Percentiles rank a stretch among this genome's conserved stretches.
phyloP scores from a whole-genome alignment of 352 stramenopile genomes.

The Phytophthora melonis region DNA sequence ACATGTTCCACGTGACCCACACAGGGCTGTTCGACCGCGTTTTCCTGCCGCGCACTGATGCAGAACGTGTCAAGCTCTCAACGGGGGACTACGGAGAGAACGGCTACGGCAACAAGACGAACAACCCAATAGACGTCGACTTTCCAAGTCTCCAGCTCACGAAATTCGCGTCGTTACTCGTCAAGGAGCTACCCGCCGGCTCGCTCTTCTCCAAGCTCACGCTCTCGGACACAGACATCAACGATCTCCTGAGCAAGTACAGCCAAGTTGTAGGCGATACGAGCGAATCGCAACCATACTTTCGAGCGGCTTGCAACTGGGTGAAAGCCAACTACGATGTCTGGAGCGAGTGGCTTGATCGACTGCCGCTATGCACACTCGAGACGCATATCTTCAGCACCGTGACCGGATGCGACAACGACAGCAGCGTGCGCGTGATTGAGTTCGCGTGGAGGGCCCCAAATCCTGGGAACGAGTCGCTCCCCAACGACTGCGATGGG shows the following conservation, averaged over 20 bases:
- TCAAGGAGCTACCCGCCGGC: constrained; percentile 34
- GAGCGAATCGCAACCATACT: constrained; percentile 38
- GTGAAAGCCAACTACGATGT: constrained; percentile 57
- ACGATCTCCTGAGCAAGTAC: constrained; percentile 46
- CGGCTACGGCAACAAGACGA: constrained; percentile 52
- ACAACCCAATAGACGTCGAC: constrained; percentile 57
- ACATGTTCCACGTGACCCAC: constrained; percentile 54
- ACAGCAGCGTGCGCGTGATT: constrained; percentile 26
- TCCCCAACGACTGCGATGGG: constrained; percentile 59
- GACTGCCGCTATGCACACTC: constrained; percentile 45
- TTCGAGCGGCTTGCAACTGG: constrained; percentile 58
- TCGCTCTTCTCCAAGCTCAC: constrained; percentile 47
- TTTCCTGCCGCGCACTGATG: constrained; percentile 42
- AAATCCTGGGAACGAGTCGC: constrained; percentile 39
- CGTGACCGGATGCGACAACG: constrained; percentile 40
- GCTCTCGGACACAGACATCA: constrained; percentile 49
- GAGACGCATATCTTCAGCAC: constrained; percentile 38
- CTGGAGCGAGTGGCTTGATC: constrained; percentile 59
- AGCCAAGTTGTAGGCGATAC: constrained; percentile 5
- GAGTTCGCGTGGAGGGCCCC: constrained; percentile 51
- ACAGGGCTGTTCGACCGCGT: constrained; percentile 53
- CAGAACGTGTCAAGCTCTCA: constrained; percentile 40
- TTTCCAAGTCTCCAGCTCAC: constrained; percentile 45
- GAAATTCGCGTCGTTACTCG: constrained; percentile 44
- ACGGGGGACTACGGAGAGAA: constrained; percentile 58